Conservation (phyloP, 116 monocot species). For the Thalassia testudinum region DNA sequence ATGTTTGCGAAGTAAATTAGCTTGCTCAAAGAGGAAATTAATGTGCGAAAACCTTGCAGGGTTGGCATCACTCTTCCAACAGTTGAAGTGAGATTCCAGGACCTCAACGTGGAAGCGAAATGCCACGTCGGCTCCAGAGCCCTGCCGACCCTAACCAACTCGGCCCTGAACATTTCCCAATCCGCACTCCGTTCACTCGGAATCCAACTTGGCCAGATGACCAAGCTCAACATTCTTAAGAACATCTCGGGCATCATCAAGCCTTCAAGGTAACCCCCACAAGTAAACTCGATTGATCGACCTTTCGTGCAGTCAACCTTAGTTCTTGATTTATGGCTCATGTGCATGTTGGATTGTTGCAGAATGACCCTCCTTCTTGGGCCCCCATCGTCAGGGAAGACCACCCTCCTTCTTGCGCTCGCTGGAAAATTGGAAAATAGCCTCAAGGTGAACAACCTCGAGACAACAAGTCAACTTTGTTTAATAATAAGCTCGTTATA, state of each 20-base stretch:
- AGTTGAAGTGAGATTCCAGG: conserved; percentile 57
- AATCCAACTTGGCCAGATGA: conserved; percentile 10
- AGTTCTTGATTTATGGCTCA: neutral
- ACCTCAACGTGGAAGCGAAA: conserved; percentile 37
- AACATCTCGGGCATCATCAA: conserved; percentile 46
- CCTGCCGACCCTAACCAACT: conserved; percentile 51
- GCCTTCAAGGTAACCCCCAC: conserved; percentile 35
- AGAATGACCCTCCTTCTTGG: conserved; percentile 74
- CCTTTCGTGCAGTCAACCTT: too few species aligned
- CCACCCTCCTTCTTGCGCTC: conserved; percentile 48
- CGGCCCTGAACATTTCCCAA: conserved; percentile 28
- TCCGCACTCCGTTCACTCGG: conserved; percentile 17
- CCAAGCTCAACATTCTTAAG: conserved; percentile 45
- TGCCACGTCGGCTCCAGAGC: conserved; percentile 65
- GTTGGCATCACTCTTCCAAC: conserved; percentile 40
- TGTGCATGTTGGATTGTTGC: neutral
- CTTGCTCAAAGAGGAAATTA: too few species aligned
- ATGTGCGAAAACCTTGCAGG: conserved; percentile 1
- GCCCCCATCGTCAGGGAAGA: conserved; percentile 71
- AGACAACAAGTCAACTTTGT: neutral
- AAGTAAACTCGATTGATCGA: too few species aligned
- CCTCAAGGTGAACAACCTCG: too few species aligned
- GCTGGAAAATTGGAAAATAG: conserved; percentile 41
- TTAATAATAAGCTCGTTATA: too few species aligned
- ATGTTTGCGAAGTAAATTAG: too few species aligned